Evolutionary conservation across 2,329 filamentous ascomycete genomes (phyloP).

Genomic region (Pseudogymnoascus sp.): DNA sequence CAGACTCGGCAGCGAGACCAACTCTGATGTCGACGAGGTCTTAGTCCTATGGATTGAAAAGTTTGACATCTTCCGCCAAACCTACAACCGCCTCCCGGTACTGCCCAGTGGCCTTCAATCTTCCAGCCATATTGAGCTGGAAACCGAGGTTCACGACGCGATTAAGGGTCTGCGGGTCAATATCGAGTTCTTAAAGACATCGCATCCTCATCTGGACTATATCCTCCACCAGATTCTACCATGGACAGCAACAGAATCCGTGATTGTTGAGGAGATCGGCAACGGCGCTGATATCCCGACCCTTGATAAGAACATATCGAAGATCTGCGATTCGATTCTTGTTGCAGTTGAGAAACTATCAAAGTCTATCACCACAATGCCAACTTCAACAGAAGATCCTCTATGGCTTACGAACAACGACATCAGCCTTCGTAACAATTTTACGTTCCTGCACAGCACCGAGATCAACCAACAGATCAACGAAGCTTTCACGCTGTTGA

Average conservation of each 20-base stretch:
- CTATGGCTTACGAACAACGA: constrained; percentile 52
- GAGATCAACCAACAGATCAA: constrained; percentile 32
- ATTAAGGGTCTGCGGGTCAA: constrained; percentile 17
- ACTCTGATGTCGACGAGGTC: constrained; percentile 33
- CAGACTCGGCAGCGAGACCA: constrained; percentile 46
- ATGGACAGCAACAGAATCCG: constrained; percentile 47
- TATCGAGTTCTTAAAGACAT: constrained; percentile 22
- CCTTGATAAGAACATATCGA: constrained; percentile 55
- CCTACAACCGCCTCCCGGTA: constrained; percentile 37
- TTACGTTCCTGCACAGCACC: constrained; percentile 25
- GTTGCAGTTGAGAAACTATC: constrained; percentile 71
- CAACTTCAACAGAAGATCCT: constrained; percentile 52
- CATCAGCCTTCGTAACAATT: constrained; percentile 17
- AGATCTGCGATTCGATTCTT: constrained; percentile 67
- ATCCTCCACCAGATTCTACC: constrained; percentile 58
- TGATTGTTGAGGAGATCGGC: constrained; percentile 13
- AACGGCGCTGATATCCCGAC: constrained; percentile 24
- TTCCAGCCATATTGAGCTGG: constrained; percentile 25
- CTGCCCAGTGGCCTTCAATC: constrained; percentile 49
- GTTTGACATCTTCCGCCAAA: constrained; percentile 39
- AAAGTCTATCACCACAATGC: constrained; percentile 47
- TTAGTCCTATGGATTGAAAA: constrained; percentile 46
- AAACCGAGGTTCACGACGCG: constrained; percentile 17
- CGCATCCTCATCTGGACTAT: constrained; percentile 56
- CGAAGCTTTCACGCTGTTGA: constrained; percentile 39